A percentile compares a stretch with the other conserved stretches of the same genome.
Evolutionary conservation across 1,139 yeast species (phyloP).

Genomic region (Suhomyces taliae): DNA sequence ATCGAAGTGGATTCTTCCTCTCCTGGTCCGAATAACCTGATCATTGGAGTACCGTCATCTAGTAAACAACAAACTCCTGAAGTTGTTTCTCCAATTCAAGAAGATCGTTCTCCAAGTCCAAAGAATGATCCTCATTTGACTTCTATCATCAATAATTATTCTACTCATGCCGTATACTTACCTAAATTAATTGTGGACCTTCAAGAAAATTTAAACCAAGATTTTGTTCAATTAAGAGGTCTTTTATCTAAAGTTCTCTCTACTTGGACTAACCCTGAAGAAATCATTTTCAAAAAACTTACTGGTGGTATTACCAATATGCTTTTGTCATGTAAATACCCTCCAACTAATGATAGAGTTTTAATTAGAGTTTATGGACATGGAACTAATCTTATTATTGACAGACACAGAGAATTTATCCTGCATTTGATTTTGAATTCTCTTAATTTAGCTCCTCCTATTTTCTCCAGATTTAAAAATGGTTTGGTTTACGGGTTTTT

Average conservation of each 20-base stretch:
- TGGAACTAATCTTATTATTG: conserved; percentile 72
- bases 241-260: conserved; percentile 40
- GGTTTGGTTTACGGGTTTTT: conserved; percentile 74
- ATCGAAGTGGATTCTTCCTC: conserved; percentile 31
- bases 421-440: conserved; percentile 66
- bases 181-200: conserved; percentile 40
- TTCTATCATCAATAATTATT: conserved; percentile 27
- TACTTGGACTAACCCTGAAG: conserved; percentile 26
- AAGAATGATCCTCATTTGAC: conserved; percentile 9
- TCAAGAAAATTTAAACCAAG: conserved; percentile 29
- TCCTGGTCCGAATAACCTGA: conserved; percentile 5
- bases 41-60: neutral
- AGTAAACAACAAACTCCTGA: neutral
- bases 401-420: conserved; percentile 73
- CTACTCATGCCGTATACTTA: conserved; percentile 40
- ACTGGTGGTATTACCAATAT: conserved; percentile 84
- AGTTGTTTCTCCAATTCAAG: neutral
- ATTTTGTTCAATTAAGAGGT: conserved; percentile 32
- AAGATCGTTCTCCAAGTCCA: neutral
- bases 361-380: conserved; percentile 74
- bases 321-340: conserved; percentile 53
- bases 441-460: conserved; percentile 65
- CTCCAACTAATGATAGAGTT: conserved; percentile 30
- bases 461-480: conserved; percentile 68
- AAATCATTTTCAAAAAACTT: conserved; percentile 39